phyloP scores from a whole-genome alignment of 164 flowering plant genomes.

The Annona squamosa region DNA sequence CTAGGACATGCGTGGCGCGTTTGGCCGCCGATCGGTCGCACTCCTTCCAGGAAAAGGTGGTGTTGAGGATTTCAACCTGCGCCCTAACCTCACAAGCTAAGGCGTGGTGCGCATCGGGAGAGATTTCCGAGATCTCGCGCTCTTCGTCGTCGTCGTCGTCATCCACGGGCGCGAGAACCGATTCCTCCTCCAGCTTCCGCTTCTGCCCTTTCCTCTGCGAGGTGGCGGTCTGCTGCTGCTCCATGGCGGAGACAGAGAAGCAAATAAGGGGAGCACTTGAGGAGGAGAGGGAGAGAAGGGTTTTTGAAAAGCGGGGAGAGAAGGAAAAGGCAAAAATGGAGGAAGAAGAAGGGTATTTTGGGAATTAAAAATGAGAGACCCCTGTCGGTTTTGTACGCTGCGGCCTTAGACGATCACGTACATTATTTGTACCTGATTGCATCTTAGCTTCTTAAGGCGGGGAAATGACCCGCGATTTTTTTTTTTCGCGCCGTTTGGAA shows the following conservation, averaged over 20 bases:
- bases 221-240: conserved; percentile 16
- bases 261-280: not conserved
- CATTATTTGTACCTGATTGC: not conserved
- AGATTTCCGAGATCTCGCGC: conserved; percentile 19
- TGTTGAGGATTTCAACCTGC: conserved; percentile 49
- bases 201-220: conserved; percentile 69
- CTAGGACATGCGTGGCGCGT: conserved; percentile 68
- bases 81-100: conserved; percentile 34
- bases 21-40: conserved; percentile 76
- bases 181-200: conserved; percentile 59
- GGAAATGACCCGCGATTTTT: no score
- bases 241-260: conserved; percentile 29
- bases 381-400: not conserved
- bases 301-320: not conserved
- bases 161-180: conserved; percentile 33
- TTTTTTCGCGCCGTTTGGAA: no score
- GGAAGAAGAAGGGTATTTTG: conserved; percentile 21
- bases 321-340: not conserved
- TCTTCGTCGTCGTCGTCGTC: conserved; percentile 22
- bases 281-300: conserved; percentile 5
- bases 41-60: conserved; percentile 59
- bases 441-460: no score
- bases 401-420: not conserved
- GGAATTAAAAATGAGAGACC: conserved; percentile 6
- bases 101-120: conserved; percentile 31